phyloP scores from a whole-genome alignment of 2,329 filamentous ascomycete species.

The Drechslerella stenobrocha region DNA sequence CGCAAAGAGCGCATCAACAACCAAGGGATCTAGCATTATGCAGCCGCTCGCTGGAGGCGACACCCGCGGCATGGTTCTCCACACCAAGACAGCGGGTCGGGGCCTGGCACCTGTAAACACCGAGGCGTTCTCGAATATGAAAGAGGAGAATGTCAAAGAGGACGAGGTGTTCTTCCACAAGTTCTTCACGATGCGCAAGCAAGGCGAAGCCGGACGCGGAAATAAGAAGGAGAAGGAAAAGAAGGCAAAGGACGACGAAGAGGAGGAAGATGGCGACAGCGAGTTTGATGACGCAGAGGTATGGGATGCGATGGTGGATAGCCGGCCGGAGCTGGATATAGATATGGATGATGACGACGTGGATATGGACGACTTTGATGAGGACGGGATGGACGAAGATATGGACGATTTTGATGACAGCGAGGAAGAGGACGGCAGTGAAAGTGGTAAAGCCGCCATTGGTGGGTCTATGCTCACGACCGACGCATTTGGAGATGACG shows the following conservation, averaged over 20 bases:
- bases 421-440: slow-evolving; percentile 55
- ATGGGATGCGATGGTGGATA: slow-evolving; percentile 85
- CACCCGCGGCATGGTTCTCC: slow-evolving; percentile 65
- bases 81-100: slow-evolving; percentile 58
- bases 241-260: slow-evolving; percentile 63
- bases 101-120: slow-evolving; percentile 73
- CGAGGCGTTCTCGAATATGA: slow-evolving; percentile 87
- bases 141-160: slow-evolving; percentile 79
- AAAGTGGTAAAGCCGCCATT: slow-evolving; percentile 50
- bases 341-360: slow-evolving; percentile 61
- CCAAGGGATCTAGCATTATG: slow-evolving; percentile 89
- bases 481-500: slow-evolving; percentile 58
- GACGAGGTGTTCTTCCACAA: slow-evolving; percentile 98
- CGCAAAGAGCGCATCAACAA: slow-evolving; percentile 69
- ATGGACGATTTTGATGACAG: slow-evolving; percentile 56
- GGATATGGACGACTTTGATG: slow-evolving; percentile 62
- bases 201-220: slow-evolving; percentile 62
- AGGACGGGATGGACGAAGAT: slow-evolving; percentile 58
- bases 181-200: slow-evolving; percentile 71
- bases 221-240: slow-evolving; percentile 62
- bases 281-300: slow-evolving; percentile 65
- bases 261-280: slow-evolving; percentile 57
- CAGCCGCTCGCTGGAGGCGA: slow-evolving; percentile 74
- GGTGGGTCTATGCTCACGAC: slow-evolving; percentile 20
- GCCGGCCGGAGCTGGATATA: slow-evolving; percentile 74